Percentiles rank a stretch among this genome's conserved stretches.
Conservation (phyloP, 73 alveolate genomes). For the Blepharisma stoltei region DNA sequence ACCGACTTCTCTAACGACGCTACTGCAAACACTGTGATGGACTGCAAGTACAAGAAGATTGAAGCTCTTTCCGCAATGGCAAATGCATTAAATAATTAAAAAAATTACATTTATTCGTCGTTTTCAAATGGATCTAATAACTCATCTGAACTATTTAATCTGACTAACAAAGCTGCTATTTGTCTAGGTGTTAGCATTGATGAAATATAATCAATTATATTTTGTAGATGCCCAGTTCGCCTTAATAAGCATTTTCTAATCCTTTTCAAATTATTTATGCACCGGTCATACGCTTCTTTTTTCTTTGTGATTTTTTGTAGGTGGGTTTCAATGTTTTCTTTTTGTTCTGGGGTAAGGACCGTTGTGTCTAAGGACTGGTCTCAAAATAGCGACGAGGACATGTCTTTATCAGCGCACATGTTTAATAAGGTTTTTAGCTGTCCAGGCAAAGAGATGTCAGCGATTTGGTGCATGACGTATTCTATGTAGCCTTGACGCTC, state of each 20-base stretch:
- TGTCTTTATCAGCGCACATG: neutral
- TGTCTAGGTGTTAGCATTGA: neutral
- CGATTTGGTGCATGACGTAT: conserved; percentile 8
- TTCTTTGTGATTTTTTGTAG: neutral
- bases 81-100: no score
- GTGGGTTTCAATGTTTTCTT: neutral
- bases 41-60: no score
- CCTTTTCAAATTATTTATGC: neutral
- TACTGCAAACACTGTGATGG: no score
- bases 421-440: neutral
- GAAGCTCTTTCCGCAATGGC: no score
- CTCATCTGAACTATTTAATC: neutral
- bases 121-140: no score
- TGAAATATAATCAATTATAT: conserved; percentile 16
- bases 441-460: neutral
- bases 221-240: conserved; percentile 27
- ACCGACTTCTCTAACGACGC: no score
- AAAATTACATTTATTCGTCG: no score
- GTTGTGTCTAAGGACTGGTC: neutral
- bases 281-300: neutral
- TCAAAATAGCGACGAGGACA: neutral
- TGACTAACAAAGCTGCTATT: conserved; percentile 19
- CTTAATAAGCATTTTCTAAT: conserved; percentile 23
- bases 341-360: neutral
- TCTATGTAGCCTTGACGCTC: conserved; percentile 25